Percentiles rank a stretch among this genome's conserved stretches.
These are phyloP conservation scores for Pseudopithomyces chartarum DNA, from an alignment of 2,329 filamentous ascomycete genomes.

Conservation along the genomic window DNA sequence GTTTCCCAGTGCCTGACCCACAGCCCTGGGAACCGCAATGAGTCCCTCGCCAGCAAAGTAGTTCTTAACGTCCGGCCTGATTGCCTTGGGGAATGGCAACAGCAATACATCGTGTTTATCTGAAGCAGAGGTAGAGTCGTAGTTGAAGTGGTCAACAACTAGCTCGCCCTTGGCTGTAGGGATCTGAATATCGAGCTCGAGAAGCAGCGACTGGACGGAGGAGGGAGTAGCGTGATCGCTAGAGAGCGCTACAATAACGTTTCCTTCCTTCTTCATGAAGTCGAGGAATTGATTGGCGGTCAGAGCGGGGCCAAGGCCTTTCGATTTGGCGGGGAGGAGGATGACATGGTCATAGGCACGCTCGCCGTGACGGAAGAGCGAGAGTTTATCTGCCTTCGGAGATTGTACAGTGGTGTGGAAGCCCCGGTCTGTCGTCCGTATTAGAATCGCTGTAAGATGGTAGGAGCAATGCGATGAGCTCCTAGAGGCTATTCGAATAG, in stretches of 20 bases:
- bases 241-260: constrained; percentile 85
- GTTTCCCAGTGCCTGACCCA: constrained; percentile 81
- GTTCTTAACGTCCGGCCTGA: constrained; percentile 72
- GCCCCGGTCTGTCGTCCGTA: constrained; percentile 68
- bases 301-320: constrained; percentile 88
- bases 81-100: constrained; percentile 68
- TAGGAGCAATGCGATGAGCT: background rate
- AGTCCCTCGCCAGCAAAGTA: constrained; percentile 75
- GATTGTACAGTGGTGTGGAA: constrained; percentile 82
- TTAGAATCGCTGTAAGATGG: constrained; percentile 10
- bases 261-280: constrained; percentile 89
- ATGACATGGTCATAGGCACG: constrained; percentile 89
- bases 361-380: constrained; percentile 84
- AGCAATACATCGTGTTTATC: constrained; percentile 90
- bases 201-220: constrained; percentile 76
- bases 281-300: constrained; percentile 86
- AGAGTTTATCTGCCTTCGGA: constrained; percentile 57
- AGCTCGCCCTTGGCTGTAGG: constrained; percentile 82
- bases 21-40: constrained; percentile 79
- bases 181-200: constrained; percentile 88
- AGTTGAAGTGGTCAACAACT: constrained; percentile 95
- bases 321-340: constrained; percentile 85
- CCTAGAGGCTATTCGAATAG: constrained; percentile 1
- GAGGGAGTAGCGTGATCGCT: constrained; percentile 71
- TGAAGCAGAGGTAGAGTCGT: constrained; percentile 74